Evolutionary conservation across 257 asterid species (phyloP).

Genomic region (Primulina eburnea): DNA sequence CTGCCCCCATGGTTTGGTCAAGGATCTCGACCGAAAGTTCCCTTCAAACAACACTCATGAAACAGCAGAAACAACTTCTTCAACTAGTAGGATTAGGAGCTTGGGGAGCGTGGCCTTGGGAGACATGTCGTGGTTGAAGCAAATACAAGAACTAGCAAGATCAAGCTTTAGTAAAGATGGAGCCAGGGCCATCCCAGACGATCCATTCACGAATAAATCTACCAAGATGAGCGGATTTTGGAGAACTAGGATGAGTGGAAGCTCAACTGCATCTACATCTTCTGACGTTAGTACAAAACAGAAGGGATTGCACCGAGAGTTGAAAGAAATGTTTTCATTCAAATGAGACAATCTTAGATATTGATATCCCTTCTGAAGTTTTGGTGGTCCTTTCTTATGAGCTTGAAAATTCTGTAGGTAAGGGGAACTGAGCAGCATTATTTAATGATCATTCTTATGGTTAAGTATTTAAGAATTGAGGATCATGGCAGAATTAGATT

Average conservation of each 20-base stretch:
- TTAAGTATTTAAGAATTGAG: background rate
- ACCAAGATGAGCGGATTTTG: constrained; percentile 60
- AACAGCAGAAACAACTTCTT: constrained; percentile 29
- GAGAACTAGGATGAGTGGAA: constrained; percentile 63
- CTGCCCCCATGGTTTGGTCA: constrained; percentile 46
- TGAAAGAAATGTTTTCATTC: constrained; percentile 86
- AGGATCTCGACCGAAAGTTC: constrained; percentile 36
- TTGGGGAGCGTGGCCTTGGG: constrained; percentile 55
- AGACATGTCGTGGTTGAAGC: constrained; percentile 51
- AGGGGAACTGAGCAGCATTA: background rate
- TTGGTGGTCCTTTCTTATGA: background rate
- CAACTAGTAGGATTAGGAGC: constrained; percentile 36
- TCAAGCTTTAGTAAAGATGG: constrained; percentile 67
- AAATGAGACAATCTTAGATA: constrained; percentile 29
- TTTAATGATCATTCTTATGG: background rate
- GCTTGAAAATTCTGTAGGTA: background rate
- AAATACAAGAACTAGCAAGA: constrained; percentile 47
- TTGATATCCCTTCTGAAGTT: background rate
- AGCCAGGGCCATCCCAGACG: constrained; percentile 32
- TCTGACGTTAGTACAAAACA: constrained; percentile 59
- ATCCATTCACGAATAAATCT: constrained; percentile 61
- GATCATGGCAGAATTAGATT: background rate
- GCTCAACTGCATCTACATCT: constrained; percentile 63
- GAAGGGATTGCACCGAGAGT: constrained; percentile 61
- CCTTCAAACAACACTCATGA: constrained; percentile 42